Percentiles rank a stretch among this genome's conserved stretches.
Evolutionary conservation across 805 yeast genomes (phyloP).

Genomic region (Teunomyces pallodes): DNA sequence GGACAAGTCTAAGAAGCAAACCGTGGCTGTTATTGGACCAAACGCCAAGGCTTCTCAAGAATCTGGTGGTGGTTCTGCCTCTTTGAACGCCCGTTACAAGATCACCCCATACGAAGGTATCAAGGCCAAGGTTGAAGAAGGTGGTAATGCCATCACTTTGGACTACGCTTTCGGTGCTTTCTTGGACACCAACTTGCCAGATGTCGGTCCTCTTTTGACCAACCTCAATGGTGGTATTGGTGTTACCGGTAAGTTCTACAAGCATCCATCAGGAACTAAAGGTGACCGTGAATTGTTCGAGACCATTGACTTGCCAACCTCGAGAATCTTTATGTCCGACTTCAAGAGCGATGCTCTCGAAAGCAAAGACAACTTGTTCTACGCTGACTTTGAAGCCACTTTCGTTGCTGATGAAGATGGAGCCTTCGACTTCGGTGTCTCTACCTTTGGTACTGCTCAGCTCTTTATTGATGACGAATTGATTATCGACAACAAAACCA

Average conservation of each 20-base stretch:
- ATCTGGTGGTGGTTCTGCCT: slow-evolving; percentile 66
- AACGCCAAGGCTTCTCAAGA: slow-evolving; percentile 49
- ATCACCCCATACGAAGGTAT: slow-evolving; percentile 51
- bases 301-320: slow-evolving; percentile 13
- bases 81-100: slow-evolving; percentile 46
- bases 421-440: slow-evolving; percentile 50
- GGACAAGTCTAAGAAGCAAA: slow-evolving; percentile 23
- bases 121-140: slow-evolving; percentile 22
- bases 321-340: slow-evolving; percentile 16
- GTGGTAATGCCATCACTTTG: slow-evolving; percentile 20
- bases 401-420: slow-evolving; percentile 49
- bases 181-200: slow-evolving; percentile 30
- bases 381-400: slow-evolving; percentile 42
- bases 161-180: slow-evolving; percentile 34
- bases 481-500: slow-evolving; percentile 54
- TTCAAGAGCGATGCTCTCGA: slow-evolving; percentile 17
- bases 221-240: slow-evolving; percentile 27
- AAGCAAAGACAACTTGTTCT: slow-evolving; percentile 28
- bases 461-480: slow-evolving; percentile 51
- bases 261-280: slow-evolving; percentile 19
- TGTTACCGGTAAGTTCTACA: slow-evolving; percentile 22
- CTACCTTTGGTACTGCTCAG: slow-evolving; percentile 54
- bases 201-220: slow-evolving; percentile 20
- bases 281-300: slow-evolving; percentile 24
- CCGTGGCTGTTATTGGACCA: slow-evolving; percentile 57